phyloP scores from a whole-genome alignment of 2,329 filamentous ascomycete genomes.

The Fusarium caatingaense region DNA sequence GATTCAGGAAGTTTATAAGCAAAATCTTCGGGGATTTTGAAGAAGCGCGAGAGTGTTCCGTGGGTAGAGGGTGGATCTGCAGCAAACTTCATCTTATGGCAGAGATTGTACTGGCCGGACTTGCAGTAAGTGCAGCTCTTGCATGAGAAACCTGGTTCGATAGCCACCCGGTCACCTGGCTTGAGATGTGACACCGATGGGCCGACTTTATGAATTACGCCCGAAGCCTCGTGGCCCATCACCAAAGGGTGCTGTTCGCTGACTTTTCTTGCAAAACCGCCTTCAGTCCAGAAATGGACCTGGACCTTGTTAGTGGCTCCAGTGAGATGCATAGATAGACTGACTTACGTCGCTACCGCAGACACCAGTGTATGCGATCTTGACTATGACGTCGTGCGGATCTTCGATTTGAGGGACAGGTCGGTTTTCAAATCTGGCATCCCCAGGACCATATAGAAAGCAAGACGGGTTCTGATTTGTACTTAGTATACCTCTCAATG shows the following conservation, averaged over 20 bases:
- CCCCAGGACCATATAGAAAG: conserved; percentile 39
- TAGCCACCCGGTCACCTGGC: conserved; percentile 84
- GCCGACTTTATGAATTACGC: conserved; percentile 78
- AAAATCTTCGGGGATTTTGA: conserved; percentile 84
- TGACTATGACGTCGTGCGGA: conserved; percentile 41
- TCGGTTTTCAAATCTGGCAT: conserved; percentile 34
- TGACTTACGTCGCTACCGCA: conserved; percentile 45
- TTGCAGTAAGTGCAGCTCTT: conserved; percentile 82
- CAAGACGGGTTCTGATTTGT: conserved; percentile 32
- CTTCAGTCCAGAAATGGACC: conserved; percentile 87
- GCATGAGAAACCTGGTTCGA: conserved; percentile 91
- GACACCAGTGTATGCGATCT: conserved; percentile 43
- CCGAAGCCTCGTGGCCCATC: conserved; percentile 76
- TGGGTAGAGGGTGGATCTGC: conserved; percentile 87
- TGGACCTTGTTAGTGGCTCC: conserved; percentile 49
- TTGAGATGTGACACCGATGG: conserved; percentile 69
- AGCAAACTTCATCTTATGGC: conserved; percentile 86
- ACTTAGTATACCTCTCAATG: not conserved
- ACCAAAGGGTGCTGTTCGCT: conserved; percentile 83
- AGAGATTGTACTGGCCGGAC: conserved; percentile 88
- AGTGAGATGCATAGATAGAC: not conserved
- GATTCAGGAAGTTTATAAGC: conserved; percentile 86
- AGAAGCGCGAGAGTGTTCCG: conserved; percentile 89
- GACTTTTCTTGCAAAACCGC: conserved; percentile 82
- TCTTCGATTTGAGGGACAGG: conserved; percentile 42